Percentiles rank a stretch among this genome's conserved stretches.
phyloP scores from a whole-genome alignment of 306 rosid genomes.

The Benincasa hispida region DNA sequence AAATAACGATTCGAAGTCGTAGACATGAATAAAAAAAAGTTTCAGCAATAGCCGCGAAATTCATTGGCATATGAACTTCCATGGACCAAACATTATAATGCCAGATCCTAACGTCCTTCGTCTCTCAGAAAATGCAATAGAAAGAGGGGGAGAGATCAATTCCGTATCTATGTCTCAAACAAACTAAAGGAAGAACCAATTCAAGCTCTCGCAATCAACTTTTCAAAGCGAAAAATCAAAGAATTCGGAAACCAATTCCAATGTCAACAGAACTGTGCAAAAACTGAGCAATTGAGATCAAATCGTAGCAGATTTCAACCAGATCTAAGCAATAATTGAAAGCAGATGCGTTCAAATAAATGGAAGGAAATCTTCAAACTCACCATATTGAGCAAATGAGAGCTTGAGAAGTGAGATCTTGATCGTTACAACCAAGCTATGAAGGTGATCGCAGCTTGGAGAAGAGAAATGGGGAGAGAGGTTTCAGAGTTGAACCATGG shows the following conservation, averaged over 20 bases:
- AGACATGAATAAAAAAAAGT: neutral
- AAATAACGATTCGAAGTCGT: neutral
- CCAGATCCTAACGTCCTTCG: neutral
- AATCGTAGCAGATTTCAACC: slow-evolving; percentile 33
- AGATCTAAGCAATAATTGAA: slow-evolving; percentile 52
- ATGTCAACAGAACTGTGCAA: neutral
- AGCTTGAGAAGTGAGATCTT: slow-evolving; percentile 26
- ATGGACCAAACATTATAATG: neutral
- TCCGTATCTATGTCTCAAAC: neutral
- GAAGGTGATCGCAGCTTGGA: slow-evolving; percentile 25
- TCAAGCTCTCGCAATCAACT: slow-evolving; percentile 3
- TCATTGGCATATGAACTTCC: neutral
- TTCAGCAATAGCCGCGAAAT: neutral
- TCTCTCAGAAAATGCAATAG: neutral
- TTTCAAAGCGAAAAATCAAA: neutral
- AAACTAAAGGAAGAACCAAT: slow-evolving; percentile 2
- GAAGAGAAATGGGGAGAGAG: neutral
- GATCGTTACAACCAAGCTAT: slow-evolving; percentile 26
- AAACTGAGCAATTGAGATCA: slow-evolving; percentile 11
- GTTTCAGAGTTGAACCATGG: slow-evolving; percentile 3
- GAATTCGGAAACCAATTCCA: neutral
- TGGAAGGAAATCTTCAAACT: slow-evolving; percentile 27
- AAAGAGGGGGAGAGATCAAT: neutral
- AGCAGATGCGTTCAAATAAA: slow-evolving; percentile 6
- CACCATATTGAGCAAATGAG: slow-evolving; percentile 52